Evolutionary conservation across 345 rosid genomes (phyloP).

Genomic region (Pistacia integerrima): DNA sequence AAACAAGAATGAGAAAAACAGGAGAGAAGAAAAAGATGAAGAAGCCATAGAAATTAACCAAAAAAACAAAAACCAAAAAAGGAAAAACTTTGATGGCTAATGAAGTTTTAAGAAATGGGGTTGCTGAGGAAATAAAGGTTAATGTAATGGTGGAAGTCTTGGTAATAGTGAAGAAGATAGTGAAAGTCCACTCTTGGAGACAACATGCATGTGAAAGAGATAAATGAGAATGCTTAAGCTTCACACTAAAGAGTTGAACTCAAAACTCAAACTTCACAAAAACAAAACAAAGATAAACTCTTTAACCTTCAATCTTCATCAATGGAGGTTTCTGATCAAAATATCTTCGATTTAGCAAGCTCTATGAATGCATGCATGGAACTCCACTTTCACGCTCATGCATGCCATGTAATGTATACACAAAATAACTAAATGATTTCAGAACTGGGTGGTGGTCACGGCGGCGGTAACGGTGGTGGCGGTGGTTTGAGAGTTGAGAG

Average conservation of each 20-base stretch:
- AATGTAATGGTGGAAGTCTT: slow-evolving; percentile 1
- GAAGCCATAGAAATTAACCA: slow-evolving; percentile 15
- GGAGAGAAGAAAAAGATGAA: slow-evolving; percentile 16
- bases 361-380: background rate
- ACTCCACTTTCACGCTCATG: background rate
- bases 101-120: slow-evolving; percentile 17
- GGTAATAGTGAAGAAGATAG: slow-evolving; percentile 14
- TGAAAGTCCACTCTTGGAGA: slow-evolving; percentile 45
- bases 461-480: slow-evolving; percentile 4
- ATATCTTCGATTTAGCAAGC: background rate
- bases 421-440: background rate
- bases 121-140: slow-evolving; percentile 1
- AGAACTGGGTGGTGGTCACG: slow-evolving; percentile 1
- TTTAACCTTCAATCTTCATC: slow-evolving; percentile 17
- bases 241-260: slow-evolving; percentile 57
- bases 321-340: slow-evolving; percentile 15
- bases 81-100: background rate
- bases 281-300: slow-evolving; percentile 24
- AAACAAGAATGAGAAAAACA: slow-evolving; percentile 35
- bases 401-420: background rate
- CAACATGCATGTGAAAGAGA: slow-evolving; percentile 51
- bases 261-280: slow-evolving; percentile 52
- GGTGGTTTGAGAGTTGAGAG: slow-evolving; percentile 30
- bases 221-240: slow-evolving; percentile 35
- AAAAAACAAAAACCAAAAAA: background rate